These are phyloP conservation scores for Scedosporium boydii DNA, from an alignment of 2,329 filamentous ascomycete species.

Conservation along the genomic window DNA sequence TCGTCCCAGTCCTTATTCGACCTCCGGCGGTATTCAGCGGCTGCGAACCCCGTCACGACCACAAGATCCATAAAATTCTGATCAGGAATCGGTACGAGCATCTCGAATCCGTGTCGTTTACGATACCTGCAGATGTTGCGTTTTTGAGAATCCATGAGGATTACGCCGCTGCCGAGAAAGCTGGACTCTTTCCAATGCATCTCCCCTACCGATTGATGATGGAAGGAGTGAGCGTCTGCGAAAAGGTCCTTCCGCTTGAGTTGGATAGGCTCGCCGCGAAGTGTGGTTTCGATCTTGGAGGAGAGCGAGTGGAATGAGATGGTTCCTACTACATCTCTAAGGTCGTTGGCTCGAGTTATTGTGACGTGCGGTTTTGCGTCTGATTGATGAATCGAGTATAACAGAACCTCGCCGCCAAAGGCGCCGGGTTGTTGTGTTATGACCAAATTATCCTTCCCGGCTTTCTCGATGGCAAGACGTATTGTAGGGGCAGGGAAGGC, in stretches of 20 bases:
- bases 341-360: not conserved
- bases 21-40: conserved; percentile 10
- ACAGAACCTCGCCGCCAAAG: not conserved
- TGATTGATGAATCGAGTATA: conserved; percentile 7
- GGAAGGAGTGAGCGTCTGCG: conserved; percentile 6
- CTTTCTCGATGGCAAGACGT: not conserved
- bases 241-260: conserved; percentile 3
- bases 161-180: conserved; percentile 6
- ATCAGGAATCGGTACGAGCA: conserved; percentile 7
- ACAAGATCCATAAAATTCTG: conserved; percentile 9
- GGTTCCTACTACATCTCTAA: not conserved
- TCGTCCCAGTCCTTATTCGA: conserved; percentile 8
- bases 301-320: conserved; percentile 9
- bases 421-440: not conserved
- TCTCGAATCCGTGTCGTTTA: conserved; percentile 8
- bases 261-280: conserved; percentile 9
- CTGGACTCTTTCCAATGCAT: conserved; percentile 9
- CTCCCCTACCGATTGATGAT: conserved; percentile 7
- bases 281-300: conserved; percentile 7
- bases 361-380: not conserved
- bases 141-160: conserved; percentile 7
- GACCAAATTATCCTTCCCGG: not conserved
- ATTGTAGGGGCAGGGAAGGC: too few relatives aligned
- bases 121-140: not conserved
- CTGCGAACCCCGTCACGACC: conserved; percentile 10